A percentile compares a stretch with the other conserved stretches of the same genome.
phyloP scores from a whole-genome alignment of 2,329 filamentous ascomycete species.

The Plenodomus lindquistii region DNA sequence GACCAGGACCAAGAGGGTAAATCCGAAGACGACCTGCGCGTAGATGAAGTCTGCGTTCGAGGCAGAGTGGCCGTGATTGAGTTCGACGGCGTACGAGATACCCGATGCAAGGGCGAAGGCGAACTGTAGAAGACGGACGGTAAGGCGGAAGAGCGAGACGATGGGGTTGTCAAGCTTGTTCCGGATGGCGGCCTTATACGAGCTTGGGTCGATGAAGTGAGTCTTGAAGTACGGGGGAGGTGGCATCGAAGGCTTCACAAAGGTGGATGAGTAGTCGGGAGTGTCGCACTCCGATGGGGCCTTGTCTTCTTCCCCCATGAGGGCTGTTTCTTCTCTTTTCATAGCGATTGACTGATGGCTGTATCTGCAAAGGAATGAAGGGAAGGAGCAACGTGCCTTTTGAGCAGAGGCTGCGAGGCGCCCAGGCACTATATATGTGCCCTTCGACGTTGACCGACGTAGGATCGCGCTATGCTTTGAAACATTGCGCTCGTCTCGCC shows the following conservation, averaged over 20 bases:
- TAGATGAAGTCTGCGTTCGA: slow-evolving; percentile 20
- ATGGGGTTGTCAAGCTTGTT: slow-evolving; percentile 21
- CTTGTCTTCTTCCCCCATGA: no score
- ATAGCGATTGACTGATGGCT: no score
- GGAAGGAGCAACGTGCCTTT: no score
- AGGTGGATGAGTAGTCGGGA: background rate
- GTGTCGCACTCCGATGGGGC: no score
- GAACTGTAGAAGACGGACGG: slow-evolving; percentile 24
- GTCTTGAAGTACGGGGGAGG: slow-evolving; percentile 24
- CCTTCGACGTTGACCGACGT: no score
- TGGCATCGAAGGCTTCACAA: slow-evolving; percentile 15
- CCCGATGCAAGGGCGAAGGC: slow-evolving; percentile 28
- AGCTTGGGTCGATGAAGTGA: slow-evolving; percentile 17
- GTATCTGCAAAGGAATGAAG: no score
- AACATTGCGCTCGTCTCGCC: no score
- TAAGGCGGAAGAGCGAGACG: slow-evolving; percentile 24
- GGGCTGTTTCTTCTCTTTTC: background rate
- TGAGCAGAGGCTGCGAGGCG: no score
- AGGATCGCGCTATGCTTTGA: no score
- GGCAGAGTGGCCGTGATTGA: slow-evolving; percentile 9
- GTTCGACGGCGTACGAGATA: slow-evolving; percentile 28
- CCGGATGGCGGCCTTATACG: slow-evolving; percentile 25
- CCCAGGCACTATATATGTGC: no score
- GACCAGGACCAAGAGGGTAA: slow-evolving; percentile 18
- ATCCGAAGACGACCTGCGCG: slow-evolving; percentile 20